Base-by-base conservation (phyloP, 106 monocot species). In the Hemerocallis citrina region DNA sequence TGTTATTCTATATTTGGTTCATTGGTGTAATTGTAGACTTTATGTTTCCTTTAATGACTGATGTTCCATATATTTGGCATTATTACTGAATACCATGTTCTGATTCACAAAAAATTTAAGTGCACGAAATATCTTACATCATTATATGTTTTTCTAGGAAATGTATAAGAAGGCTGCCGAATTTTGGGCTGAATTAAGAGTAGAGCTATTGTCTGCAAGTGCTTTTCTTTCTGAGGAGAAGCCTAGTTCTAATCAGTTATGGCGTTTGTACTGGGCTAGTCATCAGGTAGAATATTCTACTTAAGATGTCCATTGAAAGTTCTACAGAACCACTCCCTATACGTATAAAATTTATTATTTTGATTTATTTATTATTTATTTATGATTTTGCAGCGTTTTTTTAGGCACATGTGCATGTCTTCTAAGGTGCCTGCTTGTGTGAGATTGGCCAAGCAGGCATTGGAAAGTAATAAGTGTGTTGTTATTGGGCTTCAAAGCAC, bases 401-500 rank as follows among this genome's bases (percentile, higher is more conserved):
- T 98, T 61, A 72, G 88, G 59, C 88, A 92, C 58, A 82, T 98
- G 75, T 98, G 96, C 38, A 98, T 98, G 96, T 85, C 96, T 48
- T 91, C 96, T 68, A 98, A 98, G 63, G 96, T 98, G 40, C 96
- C 90, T 75, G 72, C 69, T 60, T 76, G 62, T 51, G 88, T 98
- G 38, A 84, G 77, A 59, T 62, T 92, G 59, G 76, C 85, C 25
- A 88, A 98, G 54, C 70, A 92, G 54, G 96, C 96, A 41, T 52
- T 98, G 55, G 67, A 71, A 33, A 75, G 82, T 25, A 77, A 91
- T 55, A 98, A 98, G 66, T 92, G 96, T 82, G 91, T 92, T 22
- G 96, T 98, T 14, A 84, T 98, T 75, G 96, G 96, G 22, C 84
- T 98, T 79, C 96, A 98, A 62, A 92, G 91, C 69, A 98, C 96